Evolutionary conservation across 164 flowering plant genomes (phyloP).

Genomic region (Macadamia integrifolia): DNA sequence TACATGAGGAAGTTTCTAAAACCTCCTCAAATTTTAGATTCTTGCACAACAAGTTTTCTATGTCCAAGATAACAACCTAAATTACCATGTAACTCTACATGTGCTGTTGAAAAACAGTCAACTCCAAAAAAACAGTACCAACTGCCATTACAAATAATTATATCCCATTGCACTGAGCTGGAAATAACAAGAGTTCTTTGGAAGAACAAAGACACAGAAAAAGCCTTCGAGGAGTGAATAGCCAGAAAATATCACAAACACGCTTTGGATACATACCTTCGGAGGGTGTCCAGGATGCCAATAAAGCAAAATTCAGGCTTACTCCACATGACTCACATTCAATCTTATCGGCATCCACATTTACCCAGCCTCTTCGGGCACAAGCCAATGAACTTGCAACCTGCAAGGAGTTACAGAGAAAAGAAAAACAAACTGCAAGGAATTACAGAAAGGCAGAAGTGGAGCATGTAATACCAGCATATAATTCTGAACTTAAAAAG

Average conservation of each 20-base stretch:
- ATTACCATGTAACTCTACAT: background rate
- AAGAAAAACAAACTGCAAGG: background rate
- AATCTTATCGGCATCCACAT: conserved; percentile 64
- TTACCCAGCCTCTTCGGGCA: conserved; percentile 95
- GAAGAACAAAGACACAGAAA: background rate
- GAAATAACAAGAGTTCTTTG: background rate
- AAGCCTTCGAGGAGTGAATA: background rate
- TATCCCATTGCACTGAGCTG: background rate
- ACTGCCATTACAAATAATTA: background rate
- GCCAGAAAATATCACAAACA: background rate
- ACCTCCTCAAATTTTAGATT: too few relatives aligned
- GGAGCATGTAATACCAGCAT: too few relatives aligned
- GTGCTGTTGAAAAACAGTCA: background rate
- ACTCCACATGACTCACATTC: conserved; percentile 84
- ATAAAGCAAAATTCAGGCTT: conserved; percentile 37
- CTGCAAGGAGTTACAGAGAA: conserved; percentile 32
- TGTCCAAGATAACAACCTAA: too few relatives aligned
- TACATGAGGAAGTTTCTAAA: too few relatives aligned
- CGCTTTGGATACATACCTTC: conserved; percentile 48
- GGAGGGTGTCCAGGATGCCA: conserved; percentile 39
- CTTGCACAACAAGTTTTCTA: too few relatives aligned
- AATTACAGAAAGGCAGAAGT: background rate
- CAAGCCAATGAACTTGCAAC: conserved; percentile 78
- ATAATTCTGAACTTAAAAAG: background rate
- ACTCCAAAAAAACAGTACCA: background rate